A percentile compares a stretch with the other conserved stretches of the same genome.
Conservation (phyloP, 352 stramenopile species). For the Elongisporangium undulatum region DNA sequence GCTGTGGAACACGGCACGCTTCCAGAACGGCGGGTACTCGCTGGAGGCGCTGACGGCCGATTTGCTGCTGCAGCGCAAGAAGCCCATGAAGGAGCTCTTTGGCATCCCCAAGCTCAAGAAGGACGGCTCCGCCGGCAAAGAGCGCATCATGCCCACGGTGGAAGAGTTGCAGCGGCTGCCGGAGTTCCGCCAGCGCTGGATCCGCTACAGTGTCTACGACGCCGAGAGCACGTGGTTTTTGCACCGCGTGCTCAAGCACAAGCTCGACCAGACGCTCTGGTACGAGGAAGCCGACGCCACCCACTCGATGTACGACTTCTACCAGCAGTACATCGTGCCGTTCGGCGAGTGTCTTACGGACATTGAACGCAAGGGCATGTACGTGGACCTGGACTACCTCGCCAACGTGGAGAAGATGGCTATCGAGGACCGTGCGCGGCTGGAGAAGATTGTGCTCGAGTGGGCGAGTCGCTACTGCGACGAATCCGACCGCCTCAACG, state of each 20-base stretch:
- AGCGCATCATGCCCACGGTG: conserved; percentile 68
- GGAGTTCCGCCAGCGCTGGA: conserved; percentile 91
- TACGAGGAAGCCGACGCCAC: conserved; percentile 29
- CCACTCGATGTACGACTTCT: conserved; percentile 95
- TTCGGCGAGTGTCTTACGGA: conserved; percentile 99
- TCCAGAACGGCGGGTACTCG: conserved; percentile 90
- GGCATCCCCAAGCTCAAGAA: conserved; percentile 94
- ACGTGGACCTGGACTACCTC: conserved; percentile 90
- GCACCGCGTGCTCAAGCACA: conserved; percentile 85
- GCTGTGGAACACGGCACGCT: conserved; percentile 81
- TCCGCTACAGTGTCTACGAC: conserved; percentile 96
- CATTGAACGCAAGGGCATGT: conserved; percentile 95
- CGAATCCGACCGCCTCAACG: conserved; percentile 95
- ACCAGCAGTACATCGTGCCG: conserved; percentile 94
- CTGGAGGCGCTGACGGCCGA: conserved; percentile 93
- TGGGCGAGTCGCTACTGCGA: conserved; percentile 92
- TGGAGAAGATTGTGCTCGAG: conserved; percentile 84
- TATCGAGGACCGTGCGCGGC: conserved; percentile 77
- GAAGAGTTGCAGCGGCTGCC: conserved; percentile 83
- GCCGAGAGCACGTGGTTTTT: conserved; percentile 97
- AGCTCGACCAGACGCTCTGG: conserved; percentile 90
- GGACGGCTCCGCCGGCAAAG: conserved; percentile 91
- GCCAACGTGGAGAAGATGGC: conserved; percentile 89
- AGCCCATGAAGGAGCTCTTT: conserved; percentile 97
- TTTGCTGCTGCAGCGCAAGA: conserved; percentile 86